Evolutionary conservation across 2,329 filamentous ascomycete species (phyloP), one percentile per base, ranked within the genome.

Genomic region (Aureobasidium vineae): DNA sequence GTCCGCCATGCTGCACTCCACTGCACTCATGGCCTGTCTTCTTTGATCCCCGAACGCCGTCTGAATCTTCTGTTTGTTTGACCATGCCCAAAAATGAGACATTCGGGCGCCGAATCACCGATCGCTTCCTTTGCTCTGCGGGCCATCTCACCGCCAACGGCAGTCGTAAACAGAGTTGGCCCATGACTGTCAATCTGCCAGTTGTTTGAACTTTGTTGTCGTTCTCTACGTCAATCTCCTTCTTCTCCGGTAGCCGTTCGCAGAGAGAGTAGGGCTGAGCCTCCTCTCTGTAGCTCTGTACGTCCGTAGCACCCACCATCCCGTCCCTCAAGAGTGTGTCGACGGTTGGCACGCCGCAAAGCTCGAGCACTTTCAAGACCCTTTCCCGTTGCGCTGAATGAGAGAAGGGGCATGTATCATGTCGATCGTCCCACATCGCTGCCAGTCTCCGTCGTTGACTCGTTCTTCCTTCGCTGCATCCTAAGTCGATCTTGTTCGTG

Each of bases 1-100:
- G 61, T 64, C 38, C 47, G 49, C 61, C 61, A 64, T 54, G 61
- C 60, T 53, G 47, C 59, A 50, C 50, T 53, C 19, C 50, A 21
- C 50, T 53, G 50, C 59, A 50, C 49, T 43, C 49, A 64, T 43
- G 60, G 36, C 49, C 21, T 43, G 57, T 38, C 43, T 63, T 63
- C 59, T 63, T 63, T 63, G 45, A 52, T 63, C 59, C 59, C 59
- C 45, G 59, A 63, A 63, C 59, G 59, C 45, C 59, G 33, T 50
- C 45, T 21, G 5, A 63, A 63, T 63, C 36, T 54, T 64, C 38
- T 54, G 61, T 64, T 64, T 64, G 49, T 64, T 64, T 43, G 61
- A 38, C n/a, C 57, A 45, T 26, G 10, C 28, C 40, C 23, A 45
- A 43, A 38, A 64, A 53, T 64, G 61, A 64, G 33, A 45, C 61